These are phyloP conservation scores for Dothideomycetidae sp. DNA, from an alignment of 2,329 filamentous ascomycete genomes.

Conservation along the genomic window DNA sequence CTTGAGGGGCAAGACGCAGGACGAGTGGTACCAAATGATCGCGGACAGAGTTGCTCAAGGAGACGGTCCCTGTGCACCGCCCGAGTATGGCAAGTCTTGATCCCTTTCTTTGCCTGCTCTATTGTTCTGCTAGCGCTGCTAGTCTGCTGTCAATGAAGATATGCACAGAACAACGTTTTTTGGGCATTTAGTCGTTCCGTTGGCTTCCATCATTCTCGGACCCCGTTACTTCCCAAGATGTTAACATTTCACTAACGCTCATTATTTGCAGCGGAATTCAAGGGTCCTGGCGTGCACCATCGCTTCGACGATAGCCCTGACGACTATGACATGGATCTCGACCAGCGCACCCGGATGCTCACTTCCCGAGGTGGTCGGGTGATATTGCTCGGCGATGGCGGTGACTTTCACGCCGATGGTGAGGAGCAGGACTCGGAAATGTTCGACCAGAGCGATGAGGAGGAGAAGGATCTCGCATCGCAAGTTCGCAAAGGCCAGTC, in stretches of 20 bases:
- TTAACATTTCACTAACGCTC: no score
- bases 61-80: conserved; percentile 94
- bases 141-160: no score
- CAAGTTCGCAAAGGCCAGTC: conserved; percentile 57
- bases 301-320: conserved; percentile 36
- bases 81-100: conserved; percentile 88
- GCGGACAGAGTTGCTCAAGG: conserved; percentile 87
- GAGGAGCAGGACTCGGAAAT: conserved; percentile 58
- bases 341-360: conserved; percentile 51
- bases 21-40: conserved; percentile 97
- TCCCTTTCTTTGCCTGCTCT: conserved; percentile 15
- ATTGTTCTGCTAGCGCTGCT: no score
- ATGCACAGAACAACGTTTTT: no score
- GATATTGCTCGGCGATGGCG: conserved; percentile 90
- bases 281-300: conserved; percentile 36
- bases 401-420: conserved; percentile 25
- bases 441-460: conserved; percentile 55
- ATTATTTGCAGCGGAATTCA: conserved; percentile 32
- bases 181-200: no score
- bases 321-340: conserved; percentile 60
- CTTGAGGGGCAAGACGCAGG: conserved; percentile 80
- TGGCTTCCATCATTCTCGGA: no score
- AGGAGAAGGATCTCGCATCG: conserved; percentile 66
- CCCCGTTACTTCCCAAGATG: no score
- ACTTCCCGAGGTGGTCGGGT: conserved; percentile 67